These are phyloP conservation scores for Macadamia integrifolia DNA, from an alignment of 164 flowering plant genomes.

Conservation along the genomic window DNA sequence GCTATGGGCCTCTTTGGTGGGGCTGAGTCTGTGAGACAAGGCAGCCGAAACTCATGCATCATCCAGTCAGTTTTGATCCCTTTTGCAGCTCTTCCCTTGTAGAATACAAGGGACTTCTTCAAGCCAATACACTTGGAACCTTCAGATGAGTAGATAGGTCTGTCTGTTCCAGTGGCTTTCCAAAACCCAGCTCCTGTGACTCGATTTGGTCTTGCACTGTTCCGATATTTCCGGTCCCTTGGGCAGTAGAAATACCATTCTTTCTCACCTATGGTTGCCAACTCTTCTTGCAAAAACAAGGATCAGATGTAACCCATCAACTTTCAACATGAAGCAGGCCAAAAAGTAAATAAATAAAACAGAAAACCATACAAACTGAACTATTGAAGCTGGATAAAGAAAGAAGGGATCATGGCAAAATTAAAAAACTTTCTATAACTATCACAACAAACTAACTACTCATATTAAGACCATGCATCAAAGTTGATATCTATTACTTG, in stretches of 20 bases:
- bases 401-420: no score
- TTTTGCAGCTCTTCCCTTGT: constrained; percentile 92
- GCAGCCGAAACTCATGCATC: constrained; percentile 98
- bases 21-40: constrained; percentile 44
- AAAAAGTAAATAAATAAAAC: not conserved
- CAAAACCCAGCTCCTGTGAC: constrained; percentile 95
- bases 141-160: constrained; percentile 85
- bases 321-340: not conserved
- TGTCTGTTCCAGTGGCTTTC: constrained; percentile 97
- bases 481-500: constrained; percentile 42
- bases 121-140: constrained; percentile 83
- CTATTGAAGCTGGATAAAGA: no score
- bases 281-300: constrained; percentile 30
- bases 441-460: no score
- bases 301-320: constrained; percentile 6
- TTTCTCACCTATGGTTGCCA: constrained; percentile 80
- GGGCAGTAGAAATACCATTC: constrained; percentile 99
- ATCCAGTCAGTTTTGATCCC: constrained; percentile 98
- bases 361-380: no score
- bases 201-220: constrained; percentile 86
- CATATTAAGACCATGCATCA: not conserved
- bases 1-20: constrained; percentile 45
- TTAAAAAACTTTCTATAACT: no score
- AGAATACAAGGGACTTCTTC: constrained; percentile 95
- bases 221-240: constrained; percentile 86